phyloP scores from a whole-genome alignment of 345 rosid genomes.

The Geranium brycei region DNA sequence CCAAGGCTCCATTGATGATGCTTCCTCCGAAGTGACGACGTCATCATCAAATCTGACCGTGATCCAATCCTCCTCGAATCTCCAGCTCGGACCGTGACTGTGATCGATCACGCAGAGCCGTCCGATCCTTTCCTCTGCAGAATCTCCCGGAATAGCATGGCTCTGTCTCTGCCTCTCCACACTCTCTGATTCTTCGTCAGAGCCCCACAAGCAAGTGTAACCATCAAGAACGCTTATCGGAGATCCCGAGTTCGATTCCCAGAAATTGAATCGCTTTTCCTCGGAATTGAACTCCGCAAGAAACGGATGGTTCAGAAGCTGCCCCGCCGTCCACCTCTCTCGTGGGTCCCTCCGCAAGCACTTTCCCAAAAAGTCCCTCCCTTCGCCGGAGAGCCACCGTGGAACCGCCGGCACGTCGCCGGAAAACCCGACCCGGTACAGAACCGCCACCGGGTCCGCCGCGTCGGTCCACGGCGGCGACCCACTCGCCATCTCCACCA shows the following conservation, averaged over 20 bases:
- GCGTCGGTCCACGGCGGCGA: constrained; percentile 28
- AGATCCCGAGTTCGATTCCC: constrained; percentile 28
- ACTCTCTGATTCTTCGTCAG: constrained; percentile 23
- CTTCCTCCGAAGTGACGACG: no score
- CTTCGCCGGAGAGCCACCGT: constrained; percentile 28
- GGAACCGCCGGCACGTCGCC: constrained; percentile 39
- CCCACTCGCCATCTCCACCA: constrained; percentile 72
- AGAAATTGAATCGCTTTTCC: constrained; percentile 15
- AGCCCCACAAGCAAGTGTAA: constrained; percentile 29
- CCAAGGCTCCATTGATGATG: no score
- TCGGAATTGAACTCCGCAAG: constrained; percentile 11
- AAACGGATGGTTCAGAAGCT: constrained; percentile 40
- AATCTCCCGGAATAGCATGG: constrained; percentile 6
- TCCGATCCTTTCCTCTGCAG: constrained; percentile 36
- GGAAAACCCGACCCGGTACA: constrained; percentile 36
- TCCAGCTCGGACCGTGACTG: constrained; percentile 26
- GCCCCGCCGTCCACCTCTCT: constrained; percentile 41
- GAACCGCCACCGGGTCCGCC: constrained; percentile 25
- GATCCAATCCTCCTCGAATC: constrained; percentile 39
- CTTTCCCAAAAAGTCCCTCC: constrained; percentile 45
- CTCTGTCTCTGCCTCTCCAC: constrained; percentile 10
- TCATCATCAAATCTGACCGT: constrained; percentile 21
- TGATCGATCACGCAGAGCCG: constrained; percentile 20
- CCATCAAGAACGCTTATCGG: constrained; percentile 69
- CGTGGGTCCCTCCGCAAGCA: constrained; percentile 37